These are phyloP conservation scores for Xylariaceae sp. DNA, from an alignment of 2,329 filamentous ascomycete species.

Conservation along the genomic window DNA sequence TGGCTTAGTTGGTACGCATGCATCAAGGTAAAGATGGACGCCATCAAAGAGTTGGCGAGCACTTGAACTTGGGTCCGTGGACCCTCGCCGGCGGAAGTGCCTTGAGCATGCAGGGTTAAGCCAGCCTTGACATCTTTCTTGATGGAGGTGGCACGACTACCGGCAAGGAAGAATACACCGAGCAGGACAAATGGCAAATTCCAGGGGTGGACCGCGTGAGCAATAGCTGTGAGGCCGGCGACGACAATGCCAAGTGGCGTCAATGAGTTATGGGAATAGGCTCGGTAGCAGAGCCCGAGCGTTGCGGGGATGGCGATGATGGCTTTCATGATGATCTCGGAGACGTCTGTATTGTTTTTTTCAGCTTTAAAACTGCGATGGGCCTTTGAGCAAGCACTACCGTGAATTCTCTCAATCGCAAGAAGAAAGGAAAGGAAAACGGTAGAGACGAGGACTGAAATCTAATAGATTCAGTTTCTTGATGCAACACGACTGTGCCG, in stretches of 20 bases:
- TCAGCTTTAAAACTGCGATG: background rate
- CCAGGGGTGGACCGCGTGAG: constrained; percentile 91
- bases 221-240: constrained; percentile 68
- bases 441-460: no score
- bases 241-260: constrained; percentile 71
- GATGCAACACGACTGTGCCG: no score
- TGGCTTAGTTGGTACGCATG: constrained; percentile 57
- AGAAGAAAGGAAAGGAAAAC: no score
- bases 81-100: constrained; percentile 72
- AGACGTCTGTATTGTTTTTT: background rate
- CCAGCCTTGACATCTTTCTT: constrained; percentile 83
- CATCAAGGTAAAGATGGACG: constrained; percentile 59
- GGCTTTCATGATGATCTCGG: constrained; percentile 46
- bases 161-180: constrained; percentile 79
- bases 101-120: constrained; percentile 73
- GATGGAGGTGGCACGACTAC: constrained; percentile 79
- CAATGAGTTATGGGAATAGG: constrained; percentile 69
- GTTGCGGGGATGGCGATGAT: constrained; percentile 56
- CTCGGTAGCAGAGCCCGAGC: constrained; percentile 59
- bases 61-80: constrained; percentile 83
- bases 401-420: no score
- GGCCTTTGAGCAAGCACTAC: no score
- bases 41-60: constrained; percentile 80
- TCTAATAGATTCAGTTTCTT: no score
- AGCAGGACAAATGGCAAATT: constrained; percentile 84